Base-by-base conservation (phyloP, 495 filamentous ascomycete genomes). In the Xylaria bambusicola region DNA sequence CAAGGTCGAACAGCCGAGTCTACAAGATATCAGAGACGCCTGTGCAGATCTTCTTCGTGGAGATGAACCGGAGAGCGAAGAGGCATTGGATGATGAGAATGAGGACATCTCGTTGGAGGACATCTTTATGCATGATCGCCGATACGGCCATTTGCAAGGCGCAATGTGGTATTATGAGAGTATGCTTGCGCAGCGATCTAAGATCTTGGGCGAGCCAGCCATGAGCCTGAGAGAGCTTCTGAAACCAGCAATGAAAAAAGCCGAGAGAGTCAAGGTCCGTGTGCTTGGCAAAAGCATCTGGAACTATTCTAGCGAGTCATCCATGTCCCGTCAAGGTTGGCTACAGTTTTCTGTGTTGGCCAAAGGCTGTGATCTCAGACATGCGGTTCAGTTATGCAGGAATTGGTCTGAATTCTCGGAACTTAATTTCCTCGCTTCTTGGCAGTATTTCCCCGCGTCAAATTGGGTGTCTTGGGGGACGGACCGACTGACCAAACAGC, bases 371-470 rank as follows among this genome's bases (percentile, higher is more conserved):
- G 51, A 66, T 48, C 69, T 83, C 12, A 64, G 62, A 17, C 73
- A 79, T 18, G 81, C 80, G 20, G 75, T 78, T n/a, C 58, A 69
- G 17, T 73, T 83, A 8, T 84, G 82, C 58, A 76, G 79, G 40
- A 80, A 79, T 58, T 83, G 79, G 80, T 73, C 80, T 27, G 82
- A 84, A 58, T 80, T 83, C 63, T 78, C 74, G 45, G 74, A 82
- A 42, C 59, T 84, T 26, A 79, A 77, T 41, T 67, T 76, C 35
- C 71, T 82, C 7, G 69, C 77, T 4, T 45, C 72, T 15, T 81
- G 75, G 65, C 73, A 80, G 46, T 84, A 77, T 49, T 83, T 83
- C 47, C 79, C 78, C 0, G 76, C 74, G 0, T 70, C 74, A 5
- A 77, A 77, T 54, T 81, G 75, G 77, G 60, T 68, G 15, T 62